phyloP scores from a whole-genome alignment of 2,329 filamentous ascomycete species.

The Colletotrichum eleusines region DNA sequence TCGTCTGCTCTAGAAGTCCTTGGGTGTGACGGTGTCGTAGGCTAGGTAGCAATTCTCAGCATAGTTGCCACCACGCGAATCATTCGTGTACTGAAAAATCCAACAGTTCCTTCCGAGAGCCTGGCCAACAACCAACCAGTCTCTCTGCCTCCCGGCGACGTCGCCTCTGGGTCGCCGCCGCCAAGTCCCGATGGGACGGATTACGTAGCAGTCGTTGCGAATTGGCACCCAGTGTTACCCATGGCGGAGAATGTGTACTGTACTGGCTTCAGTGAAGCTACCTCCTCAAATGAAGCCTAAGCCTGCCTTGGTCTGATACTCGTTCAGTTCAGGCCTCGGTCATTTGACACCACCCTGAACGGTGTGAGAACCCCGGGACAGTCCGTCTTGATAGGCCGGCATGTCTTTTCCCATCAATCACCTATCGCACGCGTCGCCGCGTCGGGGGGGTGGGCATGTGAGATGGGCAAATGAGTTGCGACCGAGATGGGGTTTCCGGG shows the following conservation, averaged over 20 bases:
- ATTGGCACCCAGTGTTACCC: neutral
- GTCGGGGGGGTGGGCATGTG: neutral
- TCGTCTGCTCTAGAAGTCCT: neutral
- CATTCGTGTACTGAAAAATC: conserved; percentile 2
- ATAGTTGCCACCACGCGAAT: conserved; percentile 20
- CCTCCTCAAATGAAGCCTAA: neutral
- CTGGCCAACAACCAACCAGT: neutral
- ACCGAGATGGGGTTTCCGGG: conserved; percentile 23
- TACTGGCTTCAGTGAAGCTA: neutral
- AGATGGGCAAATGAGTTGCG: conserved; percentile 10
- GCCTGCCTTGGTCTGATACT: neutral
- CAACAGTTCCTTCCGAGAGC: neutral
- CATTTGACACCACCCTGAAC: neutral
- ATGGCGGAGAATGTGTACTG: too few relatives aligned
- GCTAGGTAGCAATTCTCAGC: neutral
- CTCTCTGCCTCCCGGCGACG: neutral
- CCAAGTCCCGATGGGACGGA: neutral
- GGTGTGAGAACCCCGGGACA: neutral
- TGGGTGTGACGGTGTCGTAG: neutral
- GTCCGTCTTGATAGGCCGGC: conserved; percentile 6
- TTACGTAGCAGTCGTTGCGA: neutral
- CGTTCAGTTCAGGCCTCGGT: neutral
- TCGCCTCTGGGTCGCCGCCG: neutral
- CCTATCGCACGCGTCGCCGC: conserved; percentile 22
- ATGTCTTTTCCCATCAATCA: conserved; percentile 32